A percentile compares a stretch with the other conserved stretches of the same genome.
phyloP scores from a whole-genome alignment of 768 basidiomycete genomes.

The Lyophyllum atratum region DNA sequence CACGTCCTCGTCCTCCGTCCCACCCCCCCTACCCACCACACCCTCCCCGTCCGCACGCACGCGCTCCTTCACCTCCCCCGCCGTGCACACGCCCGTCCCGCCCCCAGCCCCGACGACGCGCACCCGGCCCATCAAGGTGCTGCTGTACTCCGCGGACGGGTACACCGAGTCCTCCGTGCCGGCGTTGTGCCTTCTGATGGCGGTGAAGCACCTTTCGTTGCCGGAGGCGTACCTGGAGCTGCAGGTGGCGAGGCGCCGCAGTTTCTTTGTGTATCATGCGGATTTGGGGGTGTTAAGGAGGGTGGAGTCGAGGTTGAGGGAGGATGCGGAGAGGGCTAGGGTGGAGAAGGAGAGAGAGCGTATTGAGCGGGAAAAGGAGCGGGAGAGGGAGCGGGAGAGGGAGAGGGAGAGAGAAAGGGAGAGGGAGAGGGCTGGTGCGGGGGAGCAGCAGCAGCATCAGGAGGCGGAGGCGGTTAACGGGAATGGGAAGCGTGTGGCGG shows the following conservation, averaged over 20 bases:
- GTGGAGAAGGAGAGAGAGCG: slow-evolving; percentile 35
- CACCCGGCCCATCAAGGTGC: slow-evolving; percentile 68
- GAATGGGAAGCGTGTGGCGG: slow-evolving; percentile 26
- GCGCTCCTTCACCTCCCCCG: slow-evolving; percentile 36
- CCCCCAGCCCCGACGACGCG: slow-evolving; percentile 29
- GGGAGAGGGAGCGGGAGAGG: slow-evolving; percentile 5
- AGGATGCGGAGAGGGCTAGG: slow-evolving; percentile 41
- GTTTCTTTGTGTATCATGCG: slow-evolving; percentile 89
- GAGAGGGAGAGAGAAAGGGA: slow-evolving; percentile 6
- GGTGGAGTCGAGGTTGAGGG: slow-evolving; percentile 57
- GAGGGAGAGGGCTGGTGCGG: slow-evolving; percentile 5
- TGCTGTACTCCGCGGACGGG: slow-evolving; percentile 84
- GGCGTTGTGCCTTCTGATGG: slow-evolving; percentile 88
- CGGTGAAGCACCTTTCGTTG: slow-evolving; percentile 59
- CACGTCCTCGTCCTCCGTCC: slow-evolving; percentile 22
- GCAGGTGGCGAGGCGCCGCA: slow-evolving; percentile 76
- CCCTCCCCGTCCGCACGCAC: slow-evolving; percentile 20
- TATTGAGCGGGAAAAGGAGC: slow-evolving; percentile 4
- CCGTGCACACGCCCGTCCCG: slow-evolving; percentile 16
- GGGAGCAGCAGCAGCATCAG: background rate
- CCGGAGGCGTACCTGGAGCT: slow-evolving; percentile 93
- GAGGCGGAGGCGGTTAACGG: slow-evolving; percentile 24
- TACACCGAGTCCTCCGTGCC: slow-evolving; percentile 93
- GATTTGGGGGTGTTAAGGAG: slow-evolving; percentile 75
- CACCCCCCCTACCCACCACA: slow-evolving; percentile 7